Percentiles rank a stretch among this genome's conserved stretches.
Conservation (phyloP, 768 basidiomycete genomes). For the Naganishia onofrii region DNA sequence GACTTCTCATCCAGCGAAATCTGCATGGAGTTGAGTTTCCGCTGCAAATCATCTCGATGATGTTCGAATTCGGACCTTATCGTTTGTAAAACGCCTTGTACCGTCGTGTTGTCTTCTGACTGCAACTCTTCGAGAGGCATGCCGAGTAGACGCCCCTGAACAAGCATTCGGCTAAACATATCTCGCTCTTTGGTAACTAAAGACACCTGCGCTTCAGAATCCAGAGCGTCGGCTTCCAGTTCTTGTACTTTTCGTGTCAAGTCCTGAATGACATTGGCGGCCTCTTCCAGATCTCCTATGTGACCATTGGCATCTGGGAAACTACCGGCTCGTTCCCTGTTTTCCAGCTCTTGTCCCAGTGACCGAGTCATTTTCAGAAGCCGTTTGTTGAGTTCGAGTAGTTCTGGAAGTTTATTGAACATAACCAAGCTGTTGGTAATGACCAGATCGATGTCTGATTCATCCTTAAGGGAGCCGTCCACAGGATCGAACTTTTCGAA, state of each 20-base stretch:
- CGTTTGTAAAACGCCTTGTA: conserved; percentile 9
- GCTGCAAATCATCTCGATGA: conserved; percentile 20
- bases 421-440: conserved; percentile 86
- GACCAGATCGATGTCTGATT: conserved; percentile 55
- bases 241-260: conserved; percentile 64
- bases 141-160: conserved; percentile 21
- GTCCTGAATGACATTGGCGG: conserved; percentile 78
- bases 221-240: conserved; percentile 67
- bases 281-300: conserved; percentile 60
- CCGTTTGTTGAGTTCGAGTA: conserved; percentile 92
- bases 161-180: conserved; percentile 71
- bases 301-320: conserved; percentile 31
- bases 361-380: conserved; percentile 78
- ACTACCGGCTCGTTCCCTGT: conserved; percentile 60
- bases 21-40: conserved; percentile 5
- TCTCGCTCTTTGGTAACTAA: conserved; percentile 84
- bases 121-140: conserved; percentile 9
- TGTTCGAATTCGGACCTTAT: conserved; percentile 27
- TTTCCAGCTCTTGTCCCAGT: conserved; percentile 79
- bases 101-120: conserved; percentile 15
- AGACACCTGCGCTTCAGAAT: conserved; percentile 71
- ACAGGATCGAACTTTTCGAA: conserved; percentile 61
- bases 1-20: conserved; percentile 21
- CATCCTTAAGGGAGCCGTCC: conserved; percentile 37
- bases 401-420: conserved; percentile 70